Evolutionary conservation across 1,284 basidiomycete species (phyloP), one percentile per base, ranked within the genome.

Genomic region (Polyporus tsugae): DNA sequence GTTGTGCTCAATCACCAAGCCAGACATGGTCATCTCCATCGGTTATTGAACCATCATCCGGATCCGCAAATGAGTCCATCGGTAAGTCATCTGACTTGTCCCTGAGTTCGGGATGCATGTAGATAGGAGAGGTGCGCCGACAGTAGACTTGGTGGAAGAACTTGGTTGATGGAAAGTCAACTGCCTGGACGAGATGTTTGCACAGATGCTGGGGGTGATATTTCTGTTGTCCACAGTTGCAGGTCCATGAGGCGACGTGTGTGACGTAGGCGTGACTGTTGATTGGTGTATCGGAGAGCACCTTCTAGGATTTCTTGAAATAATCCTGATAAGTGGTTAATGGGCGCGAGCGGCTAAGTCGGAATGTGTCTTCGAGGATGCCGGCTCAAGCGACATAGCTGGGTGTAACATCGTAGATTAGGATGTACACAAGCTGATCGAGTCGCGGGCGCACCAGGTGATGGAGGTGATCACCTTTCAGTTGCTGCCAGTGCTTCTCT

Each of bases 111-210:
- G n/a, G n/a, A n/a, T n/a, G n/a, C n/a, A n/a, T n/a, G n/a, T n/a
- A n/a, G n/a, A n/a, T n/a, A n/a, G n/a, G n/a, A n/a, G n/a, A n/a
- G n/a, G n/a, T n/a, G n/a, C n/a, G n/a, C n/a, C n/a, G n/a, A n/a
- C n/a, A n/a, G n/a, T n/a, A n/a, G n/a, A n/a, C n/a, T n/a, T n/a
- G n/a, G n/a, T n/a, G n/a, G n/a, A n/a, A n/a, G n/a, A n/a, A n/a
- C n/a, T n/a, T n/a, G n/a, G n/a, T n/a, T n/a, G n/a, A n/a, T n/a
- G n/a, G n/a, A n/a, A n/a, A n/a, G n/a, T n/a, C n/a, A n/a, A n/a
- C n/a, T n/a, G 65, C 66, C n/a, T 70, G 68, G 0, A 73, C 70
- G 7, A 72, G 66, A 36, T 73, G 72, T 58, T 73, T 73, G 67
- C 72, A 73, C 0, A 73, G 60, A 0, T 72, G 33, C 36, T 73